Conservation (phyloP, 768 basidiomycete species). For the Rhodotorula paludigena region DNA sequence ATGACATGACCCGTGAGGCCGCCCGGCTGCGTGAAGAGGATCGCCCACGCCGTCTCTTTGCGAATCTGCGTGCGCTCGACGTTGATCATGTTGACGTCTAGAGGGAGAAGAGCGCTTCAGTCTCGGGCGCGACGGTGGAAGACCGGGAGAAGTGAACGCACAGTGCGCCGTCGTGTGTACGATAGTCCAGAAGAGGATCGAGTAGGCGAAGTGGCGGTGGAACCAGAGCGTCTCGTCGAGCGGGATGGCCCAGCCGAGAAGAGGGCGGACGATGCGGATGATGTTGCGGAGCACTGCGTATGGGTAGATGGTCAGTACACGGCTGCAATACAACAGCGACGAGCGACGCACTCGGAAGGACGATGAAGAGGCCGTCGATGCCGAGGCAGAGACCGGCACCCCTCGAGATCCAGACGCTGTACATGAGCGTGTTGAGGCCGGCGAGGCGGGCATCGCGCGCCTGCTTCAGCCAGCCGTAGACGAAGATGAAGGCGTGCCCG, state of each 20-base stretch:
- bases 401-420: conserved; percentile 82
- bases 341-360: conserved; percentile 59
- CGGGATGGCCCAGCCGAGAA: conserved; percentile 74
- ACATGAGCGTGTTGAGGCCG: conserved; percentile 71
- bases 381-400: conserved; percentile 88
- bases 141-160: conserved; percentile 14
- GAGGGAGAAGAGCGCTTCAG: conserved; percentile 6
- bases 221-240: conserved; percentile 95
- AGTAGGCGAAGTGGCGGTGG: conserved; percentile 65
- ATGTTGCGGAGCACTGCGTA: conserved; percentile 69
- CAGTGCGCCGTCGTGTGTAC: conserved; percentile 88
- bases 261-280: conserved; percentile 75
- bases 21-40: conserved; percentile 60
- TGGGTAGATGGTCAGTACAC: not conserved
- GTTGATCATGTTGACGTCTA: conserved; percentile 79
- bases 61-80: conserved; percentile 79
- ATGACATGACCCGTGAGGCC: conserved; percentile 92
- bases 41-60: conserved; percentile 66
- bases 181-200: conserved; percentile 86
- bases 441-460: conserved; percentile 59
- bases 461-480: conserved; percentile 63
- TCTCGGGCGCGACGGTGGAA: not conserved
- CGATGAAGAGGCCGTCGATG: conserved; percentile 75
- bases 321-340: not conserved
- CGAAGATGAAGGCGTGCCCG: conserved; percentile 66